These are phyloP conservation scores for Brasilioporus rufonigricans DNA, from an alignment of 768 basidiomycete genomes.

Conservation along the genomic window DNA sequence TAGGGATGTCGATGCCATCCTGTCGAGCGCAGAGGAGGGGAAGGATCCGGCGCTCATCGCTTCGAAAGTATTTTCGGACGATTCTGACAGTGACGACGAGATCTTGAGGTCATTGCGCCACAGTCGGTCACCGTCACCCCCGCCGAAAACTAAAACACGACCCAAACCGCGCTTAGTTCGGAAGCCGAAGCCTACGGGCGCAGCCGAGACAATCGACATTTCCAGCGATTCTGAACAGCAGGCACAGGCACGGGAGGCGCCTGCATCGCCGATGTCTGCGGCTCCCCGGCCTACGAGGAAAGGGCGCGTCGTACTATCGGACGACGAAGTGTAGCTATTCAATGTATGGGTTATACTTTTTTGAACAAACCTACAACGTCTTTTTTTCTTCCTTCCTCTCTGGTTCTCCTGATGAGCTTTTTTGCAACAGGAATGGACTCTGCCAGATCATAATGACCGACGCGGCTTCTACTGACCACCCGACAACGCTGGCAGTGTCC, in stretches of 20 bases:
- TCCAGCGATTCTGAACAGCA: conserved; percentile 22
- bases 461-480: neutral
- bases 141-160: conserved; percentile 20
- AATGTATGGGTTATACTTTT: conserved; percentile 11
- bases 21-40: conserved; percentile 38
- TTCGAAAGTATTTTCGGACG: conserved; percentile 15
- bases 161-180: conserved; percentile 44
- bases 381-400: neutral
- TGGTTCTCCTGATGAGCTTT: conserved; percentile 5
- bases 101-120: conserved; percentile 19
- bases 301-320: conserved; percentile 35
- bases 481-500: neutral
- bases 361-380: conserved; percentile 1
- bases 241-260: neutral
- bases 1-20: conserved; percentile 48
- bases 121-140: conserved; percentile 25
- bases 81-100: conserved; percentile 27
- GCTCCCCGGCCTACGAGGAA: conserved; percentile 22
- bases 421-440: conserved; percentile 3
- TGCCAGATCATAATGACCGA: neutral
- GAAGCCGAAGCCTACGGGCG: conserved; percentile 21
- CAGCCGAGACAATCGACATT: conserved; percentile 16
- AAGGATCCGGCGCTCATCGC: conserved; percentile 14
- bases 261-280: neutral
- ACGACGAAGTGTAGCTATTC: conserved; percentile 33